Conservation (phyloP, 352 stramenopile species). For the Phytophthora kernoviae region DNA sequence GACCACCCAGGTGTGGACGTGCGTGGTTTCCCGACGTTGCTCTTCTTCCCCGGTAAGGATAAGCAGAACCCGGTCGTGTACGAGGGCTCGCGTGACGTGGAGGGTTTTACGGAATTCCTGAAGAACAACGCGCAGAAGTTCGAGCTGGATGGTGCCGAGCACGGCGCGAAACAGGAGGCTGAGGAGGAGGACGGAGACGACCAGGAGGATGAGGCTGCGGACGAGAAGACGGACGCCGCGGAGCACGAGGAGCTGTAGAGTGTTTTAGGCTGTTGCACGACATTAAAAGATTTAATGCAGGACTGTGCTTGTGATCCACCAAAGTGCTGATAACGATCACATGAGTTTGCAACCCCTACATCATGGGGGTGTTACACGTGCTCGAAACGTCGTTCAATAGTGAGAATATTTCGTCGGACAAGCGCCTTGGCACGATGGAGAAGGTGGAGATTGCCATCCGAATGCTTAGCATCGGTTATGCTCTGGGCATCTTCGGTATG, state of each 20-base stretch:
- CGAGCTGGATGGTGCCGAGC: conserved; percentile 61
- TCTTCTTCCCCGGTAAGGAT: conserved; percentile 94
- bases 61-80: conserved; percentile 89
- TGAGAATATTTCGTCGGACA: conserved; percentile 1
- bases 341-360: background rate
- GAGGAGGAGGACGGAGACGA: conserved; percentile 20
- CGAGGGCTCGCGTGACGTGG: conserved; percentile 84
- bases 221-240: conserved; percentile 43
- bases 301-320: conserved; percentile 14
- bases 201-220: conserved; percentile 9
- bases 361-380: background rate
- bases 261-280: conserved; percentile 25
- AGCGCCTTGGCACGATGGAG: conserved; percentile 39
- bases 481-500: conserved; percentile 57
- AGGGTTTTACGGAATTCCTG: conserved; percentile 85
- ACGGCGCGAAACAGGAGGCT: conserved; percentile 49
- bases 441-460: conserved; percentile 76
- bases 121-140: conserved; percentile 90
- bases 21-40: conserved; percentile 94
- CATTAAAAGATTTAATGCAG: conserved; percentile 28
- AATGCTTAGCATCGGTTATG: conserved; percentile 56
- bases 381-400: conserved; percentile 17
- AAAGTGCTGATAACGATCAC: background rate
- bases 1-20: conserved; percentile 91
- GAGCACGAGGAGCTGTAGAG: conserved; percentile 56